phyloP scores from a whole-genome alignment of 768 basidiomycete genomes.

The Paxillus rubicundulus region DNA sequence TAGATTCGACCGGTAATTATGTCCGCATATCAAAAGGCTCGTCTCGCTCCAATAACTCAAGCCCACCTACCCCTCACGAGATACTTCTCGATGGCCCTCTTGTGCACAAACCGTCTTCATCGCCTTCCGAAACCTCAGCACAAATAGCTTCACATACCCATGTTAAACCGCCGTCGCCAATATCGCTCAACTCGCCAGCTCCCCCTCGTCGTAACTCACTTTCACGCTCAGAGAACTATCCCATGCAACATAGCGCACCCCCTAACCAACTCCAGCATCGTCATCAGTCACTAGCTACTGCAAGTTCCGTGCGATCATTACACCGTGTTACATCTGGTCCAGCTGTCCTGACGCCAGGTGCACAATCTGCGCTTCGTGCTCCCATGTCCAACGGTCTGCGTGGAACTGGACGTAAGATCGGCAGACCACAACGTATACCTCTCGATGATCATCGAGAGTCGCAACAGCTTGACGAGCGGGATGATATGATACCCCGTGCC shows the following conservation, averaged over 20 bases:
- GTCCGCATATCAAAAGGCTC: conserved; percentile 46
- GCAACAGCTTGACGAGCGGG: conserved; percentile 31
- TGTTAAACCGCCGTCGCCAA: conserved; percentile 33
- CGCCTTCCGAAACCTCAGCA: conserved; percentile 20
- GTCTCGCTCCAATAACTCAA: conserved; percentile 35
- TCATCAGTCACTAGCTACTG: conserved; percentile 23
- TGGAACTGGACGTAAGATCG: conserved; percentile 33
- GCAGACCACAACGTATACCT: conserved; percentile 37
- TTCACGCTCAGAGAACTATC: conserved; percentile 65
- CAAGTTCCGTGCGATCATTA: conserved; percentile 47
- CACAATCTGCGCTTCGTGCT: conserved; percentile 27
- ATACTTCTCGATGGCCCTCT: conserved; percentile 24
- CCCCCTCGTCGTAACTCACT: conserved; percentile 48
- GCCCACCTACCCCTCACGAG: conserved; percentile 43
- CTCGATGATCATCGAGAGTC: conserved; percentile 36
- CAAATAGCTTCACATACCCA: conserved; percentile 19
- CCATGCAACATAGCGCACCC: conserved; percentile 38
- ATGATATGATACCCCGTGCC: conserved; percentile 29
- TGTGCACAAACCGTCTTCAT: conserved; percentile 22
- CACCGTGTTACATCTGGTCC: conserved; percentile 68
- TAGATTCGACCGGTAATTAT: conserved; percentile 44
- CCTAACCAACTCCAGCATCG: conserved; percentile 30
- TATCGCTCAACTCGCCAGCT: conserved; percentile 37
- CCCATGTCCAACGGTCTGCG: conserved; percentile 34
- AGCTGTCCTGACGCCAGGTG: conserved; percentile 32